Conservation (phyloP, 1,139 yeast species). For the Saccharomyces hybrid region DNA sequence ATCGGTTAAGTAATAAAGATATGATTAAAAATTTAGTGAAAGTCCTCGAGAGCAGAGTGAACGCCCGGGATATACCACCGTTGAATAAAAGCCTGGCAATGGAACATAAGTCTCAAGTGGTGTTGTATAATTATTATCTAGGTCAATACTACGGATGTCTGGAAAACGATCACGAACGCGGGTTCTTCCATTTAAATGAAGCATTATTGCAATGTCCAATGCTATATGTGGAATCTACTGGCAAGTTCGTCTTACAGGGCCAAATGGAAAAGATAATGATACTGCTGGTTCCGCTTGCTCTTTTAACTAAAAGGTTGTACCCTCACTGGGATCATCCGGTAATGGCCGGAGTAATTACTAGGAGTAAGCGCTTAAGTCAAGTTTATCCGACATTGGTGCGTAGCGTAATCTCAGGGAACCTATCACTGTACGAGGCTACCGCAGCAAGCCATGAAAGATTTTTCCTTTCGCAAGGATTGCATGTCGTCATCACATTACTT, state of each 20-base stretch:
- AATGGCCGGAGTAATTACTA: not conserved
- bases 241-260: constrained; percentile 1
- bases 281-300: constrained; percentile 49
- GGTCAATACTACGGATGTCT: constrained; percentile 30
- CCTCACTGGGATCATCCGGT: constrained; percentile 31
- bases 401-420: constrained; percentile 41
- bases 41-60: constrained; percentile 43
- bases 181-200: constrained; percentile 15
- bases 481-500: constrained; percentile 52
- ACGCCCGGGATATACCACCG: constrained; percentile 39
- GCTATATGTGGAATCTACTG: constrained; percentile 22
- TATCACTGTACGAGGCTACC: constrained; percentile 41
- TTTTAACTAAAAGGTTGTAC: constrained; percentile 37
- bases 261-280: constrained; percentile 39
- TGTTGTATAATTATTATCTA: constrained; percentile 23
- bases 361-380: not conserved
- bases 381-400: not conserved
- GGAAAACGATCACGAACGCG: constrained; percentile 18
- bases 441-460: constrained; percentile 42
- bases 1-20: constrained; percentile 60
- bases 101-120: constrained; percentile 14
- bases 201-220: constrained; percentile 32
- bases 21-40: constrained; percentile 73
- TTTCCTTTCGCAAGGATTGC: constrained; percentile 54
- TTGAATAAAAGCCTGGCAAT: constrained; percentile 28